Percentiles rank a stretch among this genome's conserved stretches.
phyloP scores from a whole-genome alignment of 108 stramenopile species.

The Aurantiochytrium sp. region DNA sequence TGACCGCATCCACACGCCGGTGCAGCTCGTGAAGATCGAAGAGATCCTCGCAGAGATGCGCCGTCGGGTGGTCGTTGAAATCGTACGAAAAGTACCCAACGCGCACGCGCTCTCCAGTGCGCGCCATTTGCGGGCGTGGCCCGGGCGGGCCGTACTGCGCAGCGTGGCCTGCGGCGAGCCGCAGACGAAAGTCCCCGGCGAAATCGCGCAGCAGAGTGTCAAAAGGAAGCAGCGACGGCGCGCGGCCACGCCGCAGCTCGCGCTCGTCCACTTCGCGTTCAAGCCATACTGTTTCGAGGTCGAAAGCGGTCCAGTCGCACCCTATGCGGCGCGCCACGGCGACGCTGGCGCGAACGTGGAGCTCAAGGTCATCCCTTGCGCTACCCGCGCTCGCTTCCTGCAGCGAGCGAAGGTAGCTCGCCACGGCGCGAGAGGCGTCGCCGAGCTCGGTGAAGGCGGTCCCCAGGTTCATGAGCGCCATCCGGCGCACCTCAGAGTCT shows the following conservation, averaged over 20 bases:
- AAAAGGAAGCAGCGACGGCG: conserved; percentile 47
- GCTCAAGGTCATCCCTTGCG: not conserved
- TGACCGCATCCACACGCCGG: not conserved
- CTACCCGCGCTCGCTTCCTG: too few species aligned
- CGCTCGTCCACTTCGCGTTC: not conserved
- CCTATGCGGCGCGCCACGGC: conserved; percentile 33
- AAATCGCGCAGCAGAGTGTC: conserved; percentile 41
- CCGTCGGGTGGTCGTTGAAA: conserved; percentile 59
- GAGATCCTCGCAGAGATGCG: conserved; percentile 54
- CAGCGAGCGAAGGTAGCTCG: not conserved
- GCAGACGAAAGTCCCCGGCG: conserved; percentile 18
- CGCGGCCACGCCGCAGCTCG: conserved; percentile 33
- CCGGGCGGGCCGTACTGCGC: not conserved
- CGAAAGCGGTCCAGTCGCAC: conserved; percentile 45
- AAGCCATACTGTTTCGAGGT: not conserved
- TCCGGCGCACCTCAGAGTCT: conserved; percentile 8
- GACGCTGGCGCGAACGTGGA: not conserved
- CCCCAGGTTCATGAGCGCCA: conserved; percentile 43
- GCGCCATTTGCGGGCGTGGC: not conserved
- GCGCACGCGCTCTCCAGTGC: not conserved
- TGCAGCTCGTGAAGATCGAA: conserved; percentile 42
- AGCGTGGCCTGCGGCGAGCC: conserved; percentile 37
- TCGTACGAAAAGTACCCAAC: conserved; percentile 53
- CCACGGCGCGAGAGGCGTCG: not conserved
- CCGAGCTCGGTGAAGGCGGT: conserved; percentile 34